Evolutionary conservation across 768 basidiomycete species (phyloP).

Genomic region (Suillus subalutaceus): DNA sequence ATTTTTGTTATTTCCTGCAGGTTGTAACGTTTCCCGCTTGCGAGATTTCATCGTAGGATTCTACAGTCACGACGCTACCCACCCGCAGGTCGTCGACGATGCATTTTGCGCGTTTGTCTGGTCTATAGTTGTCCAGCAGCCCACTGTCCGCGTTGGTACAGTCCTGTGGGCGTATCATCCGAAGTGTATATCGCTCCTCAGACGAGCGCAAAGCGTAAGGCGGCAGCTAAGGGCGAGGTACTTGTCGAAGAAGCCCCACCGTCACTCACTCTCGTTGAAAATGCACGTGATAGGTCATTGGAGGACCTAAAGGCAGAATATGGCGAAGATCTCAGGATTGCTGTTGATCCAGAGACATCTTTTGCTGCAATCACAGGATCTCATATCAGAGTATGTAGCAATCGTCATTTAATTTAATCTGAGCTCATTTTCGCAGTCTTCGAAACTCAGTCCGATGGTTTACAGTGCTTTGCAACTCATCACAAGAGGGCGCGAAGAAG

Average conservation of each 20-base stretch:
- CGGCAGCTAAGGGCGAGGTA: slow-evolving; percentile 57
- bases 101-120: slow-evolving; percentile 80
- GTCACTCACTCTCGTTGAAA: slow-evolving; percentile 54
- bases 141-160: slow-evolving; percentile 75
- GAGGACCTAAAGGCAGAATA: slow-evolving; percentile 58
- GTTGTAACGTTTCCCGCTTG: slow-evolving; percentile 73
- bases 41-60: slow-evolving; percentile 71
- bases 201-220: slow-evolving; percentile 65
- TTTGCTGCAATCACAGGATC: slow-evolving; percentile 85
- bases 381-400: slow-evolving; percentile 69
- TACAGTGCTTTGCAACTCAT: slow-evolving; percentile 84
- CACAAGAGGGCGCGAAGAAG: slow-evolving; percentile 77
- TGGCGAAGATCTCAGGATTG: slow-evolving; percentile 70
- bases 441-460: slow-evolving; percentile 83
- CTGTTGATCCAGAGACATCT: slow-evolving; percentile 71
- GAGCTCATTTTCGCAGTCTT: slow-evolving; percentile 48
- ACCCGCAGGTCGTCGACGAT: slow-evolving; percentile 68
- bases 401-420: slow-evolving; percentile 11
- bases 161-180: slow-evolving; percentile 61
- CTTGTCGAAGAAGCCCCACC: slow-evolving; percentile 44
- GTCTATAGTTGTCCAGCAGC: slow-evolving; percentile 75
- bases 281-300: slow-evolving; percentile 57
- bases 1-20: slow-evolving; percentile 40
- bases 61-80: slow-evolving; percentile 46
- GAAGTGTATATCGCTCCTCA: slow-evolving; percentile 84